Base-by-base conservation (phyloP, 306 rosid species). In the Pyrus pyrifolia region DNA sequence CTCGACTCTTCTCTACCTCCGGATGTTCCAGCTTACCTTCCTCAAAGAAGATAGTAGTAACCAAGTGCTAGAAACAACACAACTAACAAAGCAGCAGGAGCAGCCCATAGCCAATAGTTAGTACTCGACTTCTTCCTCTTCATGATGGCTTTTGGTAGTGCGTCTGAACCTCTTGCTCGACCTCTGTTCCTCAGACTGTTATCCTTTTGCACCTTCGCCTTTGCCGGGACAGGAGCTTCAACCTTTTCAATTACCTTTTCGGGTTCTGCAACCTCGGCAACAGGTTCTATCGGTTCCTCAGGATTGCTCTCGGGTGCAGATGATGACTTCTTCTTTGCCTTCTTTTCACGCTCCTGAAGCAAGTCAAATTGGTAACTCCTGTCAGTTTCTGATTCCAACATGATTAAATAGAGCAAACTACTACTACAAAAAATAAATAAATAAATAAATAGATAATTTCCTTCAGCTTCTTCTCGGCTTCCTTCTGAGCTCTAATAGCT, bases 381-480 rank as follows among this genome's bases (percentile, higher is more conserved):
- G 57, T 79, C 42, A 74, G 17, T 64, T 70, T 62, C 22, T 11
- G 70, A 23, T 53, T n/a, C 29, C 15, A 57, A 18, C 5, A 27
- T 13, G n/a, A 17, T 44, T 30, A 29, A 35, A 65, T 18, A 8
- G 22, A 30, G 40, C 31, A 21, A 68, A 71, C n/a, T 35, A 59
- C 46, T 9, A 63, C 9, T 25, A 25, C 1, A 1, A 35, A 35
- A 35, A n/a, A 6, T 23, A 23, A 67, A 77, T 52, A 55, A 73
- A 45, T 46, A 57, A 71, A 63, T 35, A 33, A 29, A 72, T 68
- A 38, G 71, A 75, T 25, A 60, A 74, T 86, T 67, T 80, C 99
- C 95, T 92, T 91, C 18, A 81, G 86, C 88, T 92, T 96, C 96
- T 91, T 92, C 80, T 92, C 99, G 72, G 96, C 93, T 81, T 91